phyloP scores from a whole-genome alignment of 139 green algal species.

The Eudorina sp. region DNA sequence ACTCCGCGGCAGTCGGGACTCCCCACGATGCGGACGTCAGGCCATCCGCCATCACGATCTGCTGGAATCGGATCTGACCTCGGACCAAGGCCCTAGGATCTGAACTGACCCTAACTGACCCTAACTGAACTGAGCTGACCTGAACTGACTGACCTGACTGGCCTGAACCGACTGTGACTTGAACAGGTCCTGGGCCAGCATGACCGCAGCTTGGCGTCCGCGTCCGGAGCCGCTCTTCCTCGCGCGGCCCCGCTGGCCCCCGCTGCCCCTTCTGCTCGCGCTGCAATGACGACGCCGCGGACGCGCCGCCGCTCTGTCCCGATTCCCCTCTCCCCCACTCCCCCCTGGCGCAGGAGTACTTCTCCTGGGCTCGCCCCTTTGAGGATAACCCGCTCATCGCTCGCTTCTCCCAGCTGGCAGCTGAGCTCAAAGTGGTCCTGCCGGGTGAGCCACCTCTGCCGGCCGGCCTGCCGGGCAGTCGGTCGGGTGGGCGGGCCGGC shows the following conservation, averaged over 20 bases:
- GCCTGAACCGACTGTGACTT: no score
- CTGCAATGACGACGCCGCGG: background rate
- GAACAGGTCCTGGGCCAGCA: no score
- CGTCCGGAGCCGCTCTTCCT: background rate
- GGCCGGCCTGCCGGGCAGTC: no score
- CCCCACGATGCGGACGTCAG: no score
- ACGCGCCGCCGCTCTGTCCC: background rate
- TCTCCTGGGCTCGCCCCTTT: constrained; percentile 59
- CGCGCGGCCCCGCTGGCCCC: background rate
- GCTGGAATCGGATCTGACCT: no score
- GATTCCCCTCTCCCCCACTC: background rate
- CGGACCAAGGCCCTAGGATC: no score
- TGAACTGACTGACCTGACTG: no score
- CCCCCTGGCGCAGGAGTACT: constrained; percentile 61
- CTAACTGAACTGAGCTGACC: no score
- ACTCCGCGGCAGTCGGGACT: no score
- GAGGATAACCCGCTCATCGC: constrained; percentile 63
- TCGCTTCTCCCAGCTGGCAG: constrained; percentile 68
- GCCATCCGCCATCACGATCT: no score
- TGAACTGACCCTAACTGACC: no score
- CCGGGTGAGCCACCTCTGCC: no score
- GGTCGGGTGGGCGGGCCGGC: background rate
- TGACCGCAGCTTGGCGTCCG: background rate
- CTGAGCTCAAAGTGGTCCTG: constrained; percentile 79
- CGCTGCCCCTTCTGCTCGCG: background rate